phyloP scores from a whole-genome alignment of 2,329 filamentous ascomycete species.

The Pseudogymnoascus pannorum region DNA sequence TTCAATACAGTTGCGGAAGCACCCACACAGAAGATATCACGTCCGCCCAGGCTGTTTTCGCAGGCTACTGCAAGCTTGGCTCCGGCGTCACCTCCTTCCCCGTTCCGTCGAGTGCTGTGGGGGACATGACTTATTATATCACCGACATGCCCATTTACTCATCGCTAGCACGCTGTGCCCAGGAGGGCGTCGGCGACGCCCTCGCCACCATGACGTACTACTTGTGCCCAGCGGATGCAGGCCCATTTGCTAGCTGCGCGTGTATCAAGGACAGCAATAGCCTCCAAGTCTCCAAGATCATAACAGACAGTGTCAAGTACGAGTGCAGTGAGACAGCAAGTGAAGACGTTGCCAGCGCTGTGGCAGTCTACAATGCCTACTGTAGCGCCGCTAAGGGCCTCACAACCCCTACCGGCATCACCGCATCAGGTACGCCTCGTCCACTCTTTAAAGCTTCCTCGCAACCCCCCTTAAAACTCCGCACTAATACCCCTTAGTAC shows the following conservation, averaged over 20 bases:
- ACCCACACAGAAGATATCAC: constrained; percentile 40
- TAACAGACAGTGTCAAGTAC: constrained; percentile 39
- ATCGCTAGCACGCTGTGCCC: constrained; percentile 39
- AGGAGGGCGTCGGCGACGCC: constrained; percentile 36
- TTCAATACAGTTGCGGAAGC: constrained; percentile 37
- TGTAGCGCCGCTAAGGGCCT: constrained; percentile 42
- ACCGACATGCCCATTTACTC: constrained; percentile 42
- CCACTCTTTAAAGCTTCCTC: background rate
- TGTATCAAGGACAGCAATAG: constrained; percentile 45
- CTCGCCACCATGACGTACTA: constrained; percentile 33
- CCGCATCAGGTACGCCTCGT: constrained; percentile 31
- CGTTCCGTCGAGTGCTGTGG: constrained; percentile 38
- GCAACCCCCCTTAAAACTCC: background rate
- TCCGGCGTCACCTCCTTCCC: constrained; percentile 44
- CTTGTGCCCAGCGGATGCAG: constrained; percentile 40
- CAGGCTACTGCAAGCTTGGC: constrained; percentile 45
- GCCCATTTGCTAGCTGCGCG: constrained; percentile 45
- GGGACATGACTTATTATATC: constrained; percentile 50
- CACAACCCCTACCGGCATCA: constrained; percentile 35
- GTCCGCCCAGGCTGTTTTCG: constrained; percentile 43
- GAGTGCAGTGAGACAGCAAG: constrained; percentile 38
- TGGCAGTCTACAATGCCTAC: constrained; percentile 40
- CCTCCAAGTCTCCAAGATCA: constrained; percentile 33
- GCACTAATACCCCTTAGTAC: background rate
- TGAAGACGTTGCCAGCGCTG: constrained; percentile 40